These are phyloP conservation scores for Psidium guajava DNA, from an alignment of 345 rosid species.

Conservation along the genomic window DNA sequence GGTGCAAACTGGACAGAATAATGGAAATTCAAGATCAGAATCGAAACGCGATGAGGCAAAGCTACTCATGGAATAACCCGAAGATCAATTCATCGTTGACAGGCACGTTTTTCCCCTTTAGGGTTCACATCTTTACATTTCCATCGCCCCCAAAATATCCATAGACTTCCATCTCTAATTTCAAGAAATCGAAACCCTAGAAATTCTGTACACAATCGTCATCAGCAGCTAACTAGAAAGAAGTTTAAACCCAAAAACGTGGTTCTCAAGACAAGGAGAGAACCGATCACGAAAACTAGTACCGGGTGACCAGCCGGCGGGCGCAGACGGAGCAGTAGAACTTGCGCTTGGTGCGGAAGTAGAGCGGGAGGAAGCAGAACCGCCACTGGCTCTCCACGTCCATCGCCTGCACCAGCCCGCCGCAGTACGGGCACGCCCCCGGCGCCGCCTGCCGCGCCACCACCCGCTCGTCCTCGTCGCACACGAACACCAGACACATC, in stretches of 20 bases:
- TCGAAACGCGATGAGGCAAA: not conserved
- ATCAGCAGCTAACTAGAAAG: not conserved
- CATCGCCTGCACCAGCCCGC: conserved; percentile 62
- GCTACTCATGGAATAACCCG: not conserved
- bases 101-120: not conserved
- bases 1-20: not conserved
- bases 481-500: conserved; percentile 90
- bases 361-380: conserved; percentile 78
- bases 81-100: not conserved
- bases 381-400: conserved; percentile 77
- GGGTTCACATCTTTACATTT: not conserved
- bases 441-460: conserved; percentile 61
- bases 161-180: not conserved
- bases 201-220: not conserved
- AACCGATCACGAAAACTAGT: not conserved
- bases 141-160: not conserved
- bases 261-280: not conserved
- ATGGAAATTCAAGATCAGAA: not conserved
- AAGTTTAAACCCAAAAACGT: not conserved
- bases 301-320: conserved; percentile 37
- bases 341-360: conserved; percentile 45
- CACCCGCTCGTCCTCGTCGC: conserved; percentile 84
- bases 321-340: conserved; percentile 49
- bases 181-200: not conserved
- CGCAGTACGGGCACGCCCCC: conserved; percentile 89